Base-by-base conservation (phyloP, 257 asterid genomes). In the Solanum virginianum region DNA sequence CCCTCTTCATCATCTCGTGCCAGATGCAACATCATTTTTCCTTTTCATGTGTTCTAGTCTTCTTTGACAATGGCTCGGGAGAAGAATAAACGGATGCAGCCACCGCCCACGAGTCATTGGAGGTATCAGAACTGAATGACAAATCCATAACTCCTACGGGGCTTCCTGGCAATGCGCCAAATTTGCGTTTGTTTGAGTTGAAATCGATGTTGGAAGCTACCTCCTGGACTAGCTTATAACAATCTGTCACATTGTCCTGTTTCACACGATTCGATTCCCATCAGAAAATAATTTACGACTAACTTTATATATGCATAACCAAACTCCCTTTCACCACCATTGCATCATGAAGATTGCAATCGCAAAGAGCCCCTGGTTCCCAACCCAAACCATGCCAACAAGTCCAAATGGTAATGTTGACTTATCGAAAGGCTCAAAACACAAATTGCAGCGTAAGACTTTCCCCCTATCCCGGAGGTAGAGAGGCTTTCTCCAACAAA, bases 101-200 rank as follows among this genome's bases (percentile, higher is more conserved):
- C 60, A 86, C 88, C 55, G 91, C 65, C 90, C 95, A 91, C 22
- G 92, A 91, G 57, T 90, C 94, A 53, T 84, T 60, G 39, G 94
- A 89, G 84, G 82, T 87, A 14, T 89, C 93, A 29, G 90, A 89
- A 86, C 96, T 91, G 87, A 90, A 91, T 80, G 94, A 89, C 32
- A 89, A 84, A 71, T 92, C 95, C 90, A 90, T 85, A 15, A 94
- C 96, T 55, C 94, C 98, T 88, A 84, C 90, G 32, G 98, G 97
- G 85, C 98, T 95, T 54, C 87, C 92, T 8, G 94, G 93, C 63
- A 87, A 24, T 39, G 93, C 70, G 51, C 93, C 90, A 70, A 86
- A 62, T 88, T 89, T 93, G n/a, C 97, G 90, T 85, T 93, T 95
- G 85, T 83, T 75, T 45, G 91, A 87, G 59, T 84, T 49, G 29